Evolutionary conservation across 2,329 filamentous ascomycete genomes (phyloP), one percentile per base, ranked within the genome.

Genomic region (Penicillium sp.): DNA sequence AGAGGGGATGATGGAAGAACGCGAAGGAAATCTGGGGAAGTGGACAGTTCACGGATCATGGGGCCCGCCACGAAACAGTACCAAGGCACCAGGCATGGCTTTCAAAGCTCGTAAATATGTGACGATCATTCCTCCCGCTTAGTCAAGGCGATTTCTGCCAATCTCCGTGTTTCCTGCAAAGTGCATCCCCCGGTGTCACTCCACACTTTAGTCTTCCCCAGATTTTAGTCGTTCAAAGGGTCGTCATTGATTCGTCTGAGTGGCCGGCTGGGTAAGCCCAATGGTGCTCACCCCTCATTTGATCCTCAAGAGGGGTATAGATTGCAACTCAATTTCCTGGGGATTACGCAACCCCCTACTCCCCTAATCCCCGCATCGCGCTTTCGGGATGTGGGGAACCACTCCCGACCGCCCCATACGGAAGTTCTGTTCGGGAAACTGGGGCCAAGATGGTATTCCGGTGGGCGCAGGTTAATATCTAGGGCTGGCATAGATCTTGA

Each of bases 311-410:
- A 55, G 39, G 48, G 48, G 48, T 31, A 51, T 35, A 39, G 44
- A 29, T 29, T 39, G 16, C 31, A 24, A 31, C 14, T 43, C 43
- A 48, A 47, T 14, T 14, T 43, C 44, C 35, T 27, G 26, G 27
- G 48, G 24, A 26, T 22, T 52, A 52, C 49, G 49, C 39, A 52
- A 31, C 19, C 24, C 24, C 14, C 39, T 22, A 5, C 22, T 21
- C 19, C n/a, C 19, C 10, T 5, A 13, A 13, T 41, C 22, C 16
- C 48, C 22, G 48, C 48, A 21, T 22, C 7, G 13, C 16, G 31
- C 2, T 26, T 11, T 62, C 61, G 61, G 61, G 37, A 63, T 60
- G 61, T 63, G 61, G 61, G 55, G 61, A 57, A 56, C 19, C 31
- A 44, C 16, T 26, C 33, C 55, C 61, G 61, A 62, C 11, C 24